Conservation (phyloP, 495 filamentous ascomycete genomes). For the Lentithecium fluviatile region DNA sequence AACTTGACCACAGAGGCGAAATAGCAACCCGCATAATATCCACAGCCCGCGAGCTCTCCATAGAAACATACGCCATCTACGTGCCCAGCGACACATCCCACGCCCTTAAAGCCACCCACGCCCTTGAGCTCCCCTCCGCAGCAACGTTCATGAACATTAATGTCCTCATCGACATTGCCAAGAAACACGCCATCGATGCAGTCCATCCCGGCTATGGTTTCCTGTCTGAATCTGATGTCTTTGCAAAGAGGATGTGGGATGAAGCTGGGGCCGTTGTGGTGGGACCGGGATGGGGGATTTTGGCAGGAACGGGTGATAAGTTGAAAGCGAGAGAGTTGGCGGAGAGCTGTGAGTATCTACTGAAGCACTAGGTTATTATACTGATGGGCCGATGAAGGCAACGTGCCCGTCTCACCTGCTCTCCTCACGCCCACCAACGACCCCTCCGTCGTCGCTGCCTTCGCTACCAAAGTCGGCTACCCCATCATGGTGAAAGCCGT, state of each 20-base stretch:
- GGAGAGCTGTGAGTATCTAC: constrained; percentile 45
- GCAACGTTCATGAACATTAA: constrained; percentile 54
- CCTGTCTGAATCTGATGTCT: constrained; percentile 58
- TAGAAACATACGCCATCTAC: constrained; percentile 56
- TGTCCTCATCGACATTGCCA: constrained; percentile 48
- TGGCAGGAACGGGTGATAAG: constrained; percentile 58
- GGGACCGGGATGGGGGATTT: constrained; percentile 54
- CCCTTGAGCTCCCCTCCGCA: constrained; percentile 51
- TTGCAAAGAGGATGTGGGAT: constrained; percentile 53
- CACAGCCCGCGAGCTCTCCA: constrained; percentile 54
- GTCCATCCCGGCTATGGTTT: constrained; percentile 66
- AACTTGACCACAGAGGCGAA: constrained; percentile 52
- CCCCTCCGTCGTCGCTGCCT: constrained; percentile 45
- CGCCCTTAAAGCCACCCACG: constrained; percentile 48
- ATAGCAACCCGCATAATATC: constrained; percentile 60
- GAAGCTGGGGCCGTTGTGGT: constrained; percentile 53
- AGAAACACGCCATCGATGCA: constrained; percentile 54
- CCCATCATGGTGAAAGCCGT: constrained; percentile 58
- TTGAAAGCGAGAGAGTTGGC: constrained; percentile 56
- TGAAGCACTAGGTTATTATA: not conserved
- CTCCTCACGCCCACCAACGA: constrained; percentile 47
- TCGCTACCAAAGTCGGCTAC: constrained; percentile 50
- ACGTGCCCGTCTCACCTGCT: constrained; percentile 55
- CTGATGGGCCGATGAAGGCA: constrained; percentile 18
- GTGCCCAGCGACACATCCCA: constrained; percentile 56